Evolutionary conservation across 306 rosid species (phyloP), one percentile per base, ranked within the genome.

Genomic region (Calophaca sinica): DNA sequence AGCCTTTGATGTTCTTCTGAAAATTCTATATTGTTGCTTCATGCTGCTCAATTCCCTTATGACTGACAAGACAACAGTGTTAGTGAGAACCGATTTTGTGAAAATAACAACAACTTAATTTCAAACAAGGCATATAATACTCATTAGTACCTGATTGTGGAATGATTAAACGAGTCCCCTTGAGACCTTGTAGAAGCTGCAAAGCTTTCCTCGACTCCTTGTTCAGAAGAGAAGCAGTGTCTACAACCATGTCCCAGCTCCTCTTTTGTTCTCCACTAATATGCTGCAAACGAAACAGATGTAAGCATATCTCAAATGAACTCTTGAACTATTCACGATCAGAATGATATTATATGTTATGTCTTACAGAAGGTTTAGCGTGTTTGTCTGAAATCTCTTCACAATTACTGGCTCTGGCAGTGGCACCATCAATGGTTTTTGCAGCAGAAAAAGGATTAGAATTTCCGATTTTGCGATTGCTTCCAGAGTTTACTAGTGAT

Each of bases 151-250:
- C 53, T 61, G 74, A 59, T 83, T 92, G 87, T 55, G 97, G 99
- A 84, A 92, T 80, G 83, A 90, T 84, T 67, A 94, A 84, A n/a
- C 67, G 78, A 73, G 93, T 90, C 45, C 93, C 87, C 69, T 78
- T 88, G 62, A 94, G 91, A 75, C 97, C 99, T 82, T 86, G 92
- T 61, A 92, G 84, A 81, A 88, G 89, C 76, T 88, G 91, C 75
- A 94, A 63, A 76, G 88, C 84, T 74, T 92, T 92, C 87, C 96
- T 88, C 20, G 97, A 88, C 33, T 88, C 92, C 80, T 87, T 92
- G 88, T 86, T 81, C 80, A 94, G 83, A 81, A 94, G 96, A 69
- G 93, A 80, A 38, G 87, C 44, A 58, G 87, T 31, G 81, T 92
- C 97, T 74, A 79, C 96, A 61, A 92, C 88, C 91, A 94, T 82